phyloP scores from a whole-genome alignment of 768 basidiomycete species.

The Rubroboletus pulcherrimus region DNA sequence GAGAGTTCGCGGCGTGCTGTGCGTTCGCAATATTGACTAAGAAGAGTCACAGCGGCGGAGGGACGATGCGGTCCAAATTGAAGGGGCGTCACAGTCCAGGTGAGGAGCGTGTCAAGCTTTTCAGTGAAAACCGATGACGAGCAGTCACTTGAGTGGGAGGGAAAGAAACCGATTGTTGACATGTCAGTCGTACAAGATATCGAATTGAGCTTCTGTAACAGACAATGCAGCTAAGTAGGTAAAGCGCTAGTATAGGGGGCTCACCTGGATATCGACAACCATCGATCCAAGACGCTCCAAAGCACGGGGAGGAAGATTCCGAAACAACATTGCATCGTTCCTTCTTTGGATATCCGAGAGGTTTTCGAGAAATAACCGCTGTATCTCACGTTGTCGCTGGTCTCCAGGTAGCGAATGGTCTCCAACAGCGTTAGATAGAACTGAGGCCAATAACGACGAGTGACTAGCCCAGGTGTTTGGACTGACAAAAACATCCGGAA shows the following conservation, averaged over 20 bases:
- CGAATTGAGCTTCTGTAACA: conserved; percentile 65
- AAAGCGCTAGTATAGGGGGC: neutral
- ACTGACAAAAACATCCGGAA: conserved; percentile 71
- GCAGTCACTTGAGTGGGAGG: conserved; percentile 33
- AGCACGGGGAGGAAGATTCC: conserved; percentile 57
- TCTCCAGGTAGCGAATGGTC: conserved; percentile 15
- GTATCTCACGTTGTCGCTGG: conserved; percentile 40
- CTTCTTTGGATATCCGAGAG: conserved; percentile 68
- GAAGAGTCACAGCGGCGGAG: conserved; percentile 68
- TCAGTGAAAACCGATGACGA: conserved; percentile 49
- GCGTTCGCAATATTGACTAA: conserved; percentile 58
- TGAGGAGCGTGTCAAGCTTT: conserved; percentile 71
- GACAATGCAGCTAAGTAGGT: neutral
- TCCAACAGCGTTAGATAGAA: conserved; percentile 44
- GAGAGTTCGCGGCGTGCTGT: conserved; percentile 62
- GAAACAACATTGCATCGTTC: conserved; percentile 79
- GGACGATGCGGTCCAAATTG: conserved; percentile 83
- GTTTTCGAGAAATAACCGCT: conserved; percentile 49
- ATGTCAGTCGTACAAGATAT: conserved; percentile 66
- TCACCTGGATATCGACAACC: conserved; percentile 50
- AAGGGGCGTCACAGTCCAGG: conserved; percentile 76
- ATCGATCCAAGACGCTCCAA: conserved; percentile 60
- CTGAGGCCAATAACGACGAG: conserved; percentile 32
- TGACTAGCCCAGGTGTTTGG: conserved; percentile 65
- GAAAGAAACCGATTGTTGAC: conserved; percentile 54